Conservation (phyloP, 805 yeast genomes). For the Yamadazyma nakazawae region DNA sequence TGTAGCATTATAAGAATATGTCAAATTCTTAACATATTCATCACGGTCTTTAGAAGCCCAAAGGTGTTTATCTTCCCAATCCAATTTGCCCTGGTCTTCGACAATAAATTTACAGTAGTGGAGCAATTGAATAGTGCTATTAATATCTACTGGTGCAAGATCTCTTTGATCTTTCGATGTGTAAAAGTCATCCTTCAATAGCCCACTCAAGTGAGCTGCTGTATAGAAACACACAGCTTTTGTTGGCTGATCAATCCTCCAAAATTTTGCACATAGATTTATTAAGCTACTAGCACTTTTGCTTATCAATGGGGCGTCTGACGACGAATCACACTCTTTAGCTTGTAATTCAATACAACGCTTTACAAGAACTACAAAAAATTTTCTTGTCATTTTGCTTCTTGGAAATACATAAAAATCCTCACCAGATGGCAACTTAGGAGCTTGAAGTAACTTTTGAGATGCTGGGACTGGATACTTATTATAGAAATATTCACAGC, state of each 20-base stretch:
- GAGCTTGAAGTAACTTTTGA: conserved; percentile 27
- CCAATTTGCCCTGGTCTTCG: conserved; percentile 27
- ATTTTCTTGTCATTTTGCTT: conserved; percentile 32
- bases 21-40: conserved; percentile 47
- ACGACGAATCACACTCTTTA: conserved; percentile 5
- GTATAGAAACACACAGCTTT: conserved; percentile 49
- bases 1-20: conserved; percentile 43
- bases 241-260: conserved; percentile 57
- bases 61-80: conserved; percentile 28
- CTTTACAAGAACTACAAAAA: conserved; percentile 37
- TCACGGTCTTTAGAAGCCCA: conserved; percentile 47
- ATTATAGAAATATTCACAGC: conserved; percentile 21
- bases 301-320: conserved; percentile 26
- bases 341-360: conserved; percentile 32
- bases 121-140: conserved; percentile 23
- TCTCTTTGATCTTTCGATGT: conserved; percentile 15
- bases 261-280: conserved; percentile 44
- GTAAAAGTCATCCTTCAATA: conserved; percentile 26
- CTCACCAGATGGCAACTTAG: conserved; percentile 32
- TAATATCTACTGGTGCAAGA: conserved; percentile 30
- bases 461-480: conserved; percentile 34
- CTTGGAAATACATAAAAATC: conserved; percentile 38
- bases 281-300: conserved; percentile 45
- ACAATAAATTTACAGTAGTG: conserved; percentile 27
- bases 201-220: conserved; percentile 39